Conservation (phyloP, 108 stramenopile genomes). For the Cafeteria roenbergensis region DNA sequence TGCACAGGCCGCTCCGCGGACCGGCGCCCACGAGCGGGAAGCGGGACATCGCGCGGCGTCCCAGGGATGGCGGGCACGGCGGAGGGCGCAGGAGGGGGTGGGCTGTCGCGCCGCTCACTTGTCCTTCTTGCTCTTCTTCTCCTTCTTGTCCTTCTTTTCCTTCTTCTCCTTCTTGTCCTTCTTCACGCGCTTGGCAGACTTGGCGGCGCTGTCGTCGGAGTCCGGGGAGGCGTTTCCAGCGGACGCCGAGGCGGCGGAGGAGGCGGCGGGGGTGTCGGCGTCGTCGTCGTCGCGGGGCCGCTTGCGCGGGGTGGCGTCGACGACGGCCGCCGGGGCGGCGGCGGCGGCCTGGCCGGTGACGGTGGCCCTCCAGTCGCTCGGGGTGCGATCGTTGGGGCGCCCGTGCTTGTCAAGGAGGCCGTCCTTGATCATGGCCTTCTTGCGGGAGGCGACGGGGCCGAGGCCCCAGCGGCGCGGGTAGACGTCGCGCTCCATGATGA, state of each 20-base stretch:
- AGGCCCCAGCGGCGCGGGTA: conserved; percentile 97
- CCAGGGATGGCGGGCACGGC: no score
- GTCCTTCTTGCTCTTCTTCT: conserved; percentile 62
- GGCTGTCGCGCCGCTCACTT: no score
- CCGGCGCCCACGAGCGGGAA: neutral
- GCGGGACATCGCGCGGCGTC: neutral
- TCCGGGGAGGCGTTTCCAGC: conserved; percentile 5
- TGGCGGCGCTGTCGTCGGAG: conserved; percentile 12
- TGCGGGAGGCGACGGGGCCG: conserved; percentile 90
- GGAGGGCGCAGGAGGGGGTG: no score
- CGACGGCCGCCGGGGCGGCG: no score
- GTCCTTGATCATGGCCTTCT: conserved; percentile 90
- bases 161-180: conserved; percentile 39
- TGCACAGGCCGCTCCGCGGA: neutral
- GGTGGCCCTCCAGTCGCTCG: conserved; percentile 66
- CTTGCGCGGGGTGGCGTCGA: no score
- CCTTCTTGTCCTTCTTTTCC: conserved; percentile 30
- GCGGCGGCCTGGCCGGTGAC: conserved; percentile 56
- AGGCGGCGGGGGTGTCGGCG: neutral
- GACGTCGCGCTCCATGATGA: conserved; percentile 99
- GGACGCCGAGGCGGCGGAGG: neutral
- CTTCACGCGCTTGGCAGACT: conserved; percentile 23
- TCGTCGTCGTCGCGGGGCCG: neutral
- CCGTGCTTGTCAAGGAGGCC: conserved; percentile 97
- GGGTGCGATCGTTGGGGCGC: conserved; percentile 86